These are phyloP conservation scores for Podospora bellae-mahoneyi DNA, from an alignment of 495 filamentous ascomycete genomes.

Conservation along the genomic window DNA sequence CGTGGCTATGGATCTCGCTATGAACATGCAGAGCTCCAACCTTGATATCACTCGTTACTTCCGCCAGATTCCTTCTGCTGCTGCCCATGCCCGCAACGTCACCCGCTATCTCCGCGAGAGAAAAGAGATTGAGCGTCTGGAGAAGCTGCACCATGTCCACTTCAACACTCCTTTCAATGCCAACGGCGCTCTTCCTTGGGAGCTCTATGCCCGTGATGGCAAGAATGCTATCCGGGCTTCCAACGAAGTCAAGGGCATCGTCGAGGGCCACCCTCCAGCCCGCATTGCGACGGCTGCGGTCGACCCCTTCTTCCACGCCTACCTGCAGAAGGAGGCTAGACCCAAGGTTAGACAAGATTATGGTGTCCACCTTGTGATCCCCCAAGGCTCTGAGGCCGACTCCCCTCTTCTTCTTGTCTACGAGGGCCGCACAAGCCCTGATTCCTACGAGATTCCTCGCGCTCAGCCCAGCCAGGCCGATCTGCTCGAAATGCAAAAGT, in stretches of 20 bases:
- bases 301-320: constrained; percentile 83
- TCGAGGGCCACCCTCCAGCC: constrained; percentile 75
- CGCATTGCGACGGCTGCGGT: constrained; percentile 66
- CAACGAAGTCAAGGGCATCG: constrained; percentile 73
- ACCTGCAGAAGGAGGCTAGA: constrained; percentile 62
- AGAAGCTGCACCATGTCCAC: constrained; percentile 70
- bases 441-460: constrained; percentile 65
- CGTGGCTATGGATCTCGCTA: constrained; percentile 76
- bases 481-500: constrained; percentile 47
- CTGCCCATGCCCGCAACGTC: constrained; percentile 75
- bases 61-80: constrained; percentile 64
- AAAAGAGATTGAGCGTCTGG: constrained; percentile 71
- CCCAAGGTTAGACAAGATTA: constrained; percentile 65
- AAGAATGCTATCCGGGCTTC: constrained; percentile 79
- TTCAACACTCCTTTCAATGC: constrained; percentile 69
- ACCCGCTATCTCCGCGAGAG: constrained; percentile 78
- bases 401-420: constrained; percentile 78
- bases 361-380: constrained; percentile 75
- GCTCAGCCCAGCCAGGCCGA: constrained; percentile 42
- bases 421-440: constrained; percentile 58
- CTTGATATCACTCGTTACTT: constrained; percentile 77
- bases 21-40: constrained; percentile 71
- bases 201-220: constrained; percentile 77
- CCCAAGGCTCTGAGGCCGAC: constrained; percentile 56
- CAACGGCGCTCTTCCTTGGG: constrained; percentile 67